Evolutionary conservation across 2,329 filamentous ascomycete species (phyloP).

Genomic region (Didymella keratinophila): DNA sequence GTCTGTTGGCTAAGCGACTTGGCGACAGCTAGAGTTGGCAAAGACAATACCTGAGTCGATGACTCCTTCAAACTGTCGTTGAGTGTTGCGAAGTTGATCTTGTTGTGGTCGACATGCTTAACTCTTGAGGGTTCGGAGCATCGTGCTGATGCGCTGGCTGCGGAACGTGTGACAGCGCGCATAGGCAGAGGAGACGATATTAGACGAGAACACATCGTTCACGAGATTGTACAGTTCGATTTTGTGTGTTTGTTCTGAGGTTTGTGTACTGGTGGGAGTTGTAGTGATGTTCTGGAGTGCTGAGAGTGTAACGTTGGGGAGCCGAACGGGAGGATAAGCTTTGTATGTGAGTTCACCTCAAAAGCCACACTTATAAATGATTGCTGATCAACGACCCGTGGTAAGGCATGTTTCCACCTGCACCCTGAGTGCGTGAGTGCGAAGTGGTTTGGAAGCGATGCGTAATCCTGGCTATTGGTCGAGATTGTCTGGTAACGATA

Average conservation of each 20-base stretch:
- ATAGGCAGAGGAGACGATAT: background rate
- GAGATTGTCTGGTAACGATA: background rate
- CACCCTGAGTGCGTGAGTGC: too few relatives aligned
- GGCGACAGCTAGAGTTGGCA: background rate
- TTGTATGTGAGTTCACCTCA: background rate
- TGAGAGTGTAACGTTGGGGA: conserved; percentile 14
- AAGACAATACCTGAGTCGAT: background rate
- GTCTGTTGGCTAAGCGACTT: conserved; percentile 5
- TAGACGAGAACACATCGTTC: conserved; percentile 3
- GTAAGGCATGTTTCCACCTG: background rate
- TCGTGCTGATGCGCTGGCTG: background rate
- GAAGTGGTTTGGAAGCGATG: background rate
- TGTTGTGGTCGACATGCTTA: background rate
- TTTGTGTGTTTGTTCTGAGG: background rate
- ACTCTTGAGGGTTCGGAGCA: background rate
- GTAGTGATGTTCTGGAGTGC: background rate
- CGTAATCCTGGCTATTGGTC: background rate
- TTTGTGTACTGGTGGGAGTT: background rate
- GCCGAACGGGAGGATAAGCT: conserved; percentile 8
- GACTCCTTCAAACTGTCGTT: background rate
- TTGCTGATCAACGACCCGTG: background rate
- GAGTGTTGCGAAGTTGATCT: background rate
- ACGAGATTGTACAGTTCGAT: background rate
- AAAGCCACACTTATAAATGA: background rate
- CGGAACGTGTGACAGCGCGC: background rate